Percentiles rank a stretch among this genome's conserved stretches.
Conservation (phyloP, 176 grass and related monocot species). For the Phoenix roebelenii region DNA sequence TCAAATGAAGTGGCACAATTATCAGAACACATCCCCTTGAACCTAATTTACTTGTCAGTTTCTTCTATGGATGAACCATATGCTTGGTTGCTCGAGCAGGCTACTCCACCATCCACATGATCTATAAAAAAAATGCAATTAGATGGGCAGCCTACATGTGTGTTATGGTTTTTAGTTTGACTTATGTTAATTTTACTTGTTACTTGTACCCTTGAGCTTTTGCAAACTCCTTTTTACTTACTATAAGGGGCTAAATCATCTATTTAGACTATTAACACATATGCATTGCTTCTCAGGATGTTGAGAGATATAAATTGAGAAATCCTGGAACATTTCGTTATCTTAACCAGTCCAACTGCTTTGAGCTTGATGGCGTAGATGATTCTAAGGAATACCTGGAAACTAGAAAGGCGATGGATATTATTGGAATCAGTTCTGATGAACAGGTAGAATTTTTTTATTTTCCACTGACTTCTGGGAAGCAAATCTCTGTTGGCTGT, state of each 20-base stretch:
- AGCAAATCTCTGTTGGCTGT: slow-evolving; percentile 3
- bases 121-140: too few species aligned
- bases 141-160: too few species aligned
- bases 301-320: slow-evolving; percentile 70
- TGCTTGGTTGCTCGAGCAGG: too few species aligned
- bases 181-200: too few species aligned
- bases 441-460: slow-evolving; percentile 59
- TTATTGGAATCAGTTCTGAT: slow-evolving; percentile 65
- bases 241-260: background rate
- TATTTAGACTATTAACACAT: background rate
- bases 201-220: too few species aligned
- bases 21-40: too few species aligned
- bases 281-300: slow-evolving; percentile 36
- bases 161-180: too few species aligned
- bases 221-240: too few species aligned
- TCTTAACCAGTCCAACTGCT: slow-evolving; percentile 92
- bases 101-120: too few species aligned
- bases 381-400: slow-evolving; percentile 90
- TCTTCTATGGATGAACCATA: too few species aligned
- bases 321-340: slow-evolving; percentile 83
- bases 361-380: slow-evolving; percentile 77
- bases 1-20: too few species aligned
- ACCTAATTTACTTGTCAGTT: too few species aligned
- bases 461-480: slow-evolving; percentile 1
- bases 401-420: slow-evolving; percentile 96